A percentile compares a stretch with the other conserved stretches of the same genome.
Evolutionary conservation across 352 stramenopile genomes (phyloP).

Genomic region (Phytopythium ostracodes): DNA sequence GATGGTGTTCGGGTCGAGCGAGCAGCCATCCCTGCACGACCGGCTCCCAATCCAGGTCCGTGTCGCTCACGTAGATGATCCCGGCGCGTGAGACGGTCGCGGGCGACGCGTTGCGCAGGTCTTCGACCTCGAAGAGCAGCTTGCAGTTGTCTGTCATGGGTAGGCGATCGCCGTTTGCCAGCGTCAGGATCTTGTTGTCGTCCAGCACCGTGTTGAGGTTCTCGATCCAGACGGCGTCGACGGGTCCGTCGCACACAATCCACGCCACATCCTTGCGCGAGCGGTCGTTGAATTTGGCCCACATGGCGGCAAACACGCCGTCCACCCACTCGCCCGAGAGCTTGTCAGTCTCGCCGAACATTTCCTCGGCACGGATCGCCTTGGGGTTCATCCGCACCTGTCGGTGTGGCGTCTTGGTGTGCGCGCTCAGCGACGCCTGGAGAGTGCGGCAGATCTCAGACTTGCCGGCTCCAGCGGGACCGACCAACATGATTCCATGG

Average conservation of each 20-base stretch:
- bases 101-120: conserved; percentile 96
- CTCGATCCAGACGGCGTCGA: conserved; percentile 99
- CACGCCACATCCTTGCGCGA: too few relatives aligned
- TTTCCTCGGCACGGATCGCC: conserved; percentile 95
- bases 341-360: conserved; percentile 98
- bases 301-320: conserved; percentile 98
- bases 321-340: conserved; percentile 98
- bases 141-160: conserved; percentile 98
- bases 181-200: conserved; percentile 97
- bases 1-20: conserved; percentile 41
- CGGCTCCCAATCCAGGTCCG: conserved; percentile 96
- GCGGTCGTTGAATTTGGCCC: conserved; percentile 98
- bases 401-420: too few relatives aligned
- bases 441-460: conserved; percentile 97
- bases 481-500: conserved; percentile 99
- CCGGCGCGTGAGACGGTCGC: conserved; percentile 95
- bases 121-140: conserved; percentile 97
- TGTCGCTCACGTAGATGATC: conserved; percentile 99
- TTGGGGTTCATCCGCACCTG: conserved; percentile 97
- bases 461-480: conserved; percentile 96
- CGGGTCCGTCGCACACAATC: conserved; percentile 96
- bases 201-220: conserved; percentile 98
- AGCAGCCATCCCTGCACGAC: conserved; percentile 86
- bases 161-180: conserved; percentile 97
- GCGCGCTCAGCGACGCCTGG: too few relatives aligned